Evolutionary conservation across 495 filamentous ascomycete genomes (phyloP).

Genomic region (Aspergillus avenaceus): DNA sequence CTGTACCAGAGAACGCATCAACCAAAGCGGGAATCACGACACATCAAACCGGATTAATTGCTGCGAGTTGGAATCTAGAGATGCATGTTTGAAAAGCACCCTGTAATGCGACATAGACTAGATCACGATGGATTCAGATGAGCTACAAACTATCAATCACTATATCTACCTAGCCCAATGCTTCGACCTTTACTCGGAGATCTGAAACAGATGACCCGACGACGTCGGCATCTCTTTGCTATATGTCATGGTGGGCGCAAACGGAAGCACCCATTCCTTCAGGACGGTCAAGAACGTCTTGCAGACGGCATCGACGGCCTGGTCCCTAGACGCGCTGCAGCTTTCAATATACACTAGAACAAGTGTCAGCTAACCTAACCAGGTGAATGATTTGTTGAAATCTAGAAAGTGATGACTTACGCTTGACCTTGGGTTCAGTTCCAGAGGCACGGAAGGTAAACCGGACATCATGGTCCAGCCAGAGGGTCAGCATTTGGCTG

Average conservation of each 20-base stretch:
- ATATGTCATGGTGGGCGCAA: slow-evolving; percentile 37
- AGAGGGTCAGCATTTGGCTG: slow-evolving; percentile 70
- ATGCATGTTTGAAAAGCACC: too few relatives aligned
- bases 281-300: slow-evolving; percentile 48
- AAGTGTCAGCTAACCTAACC: background rate
- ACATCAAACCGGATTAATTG: too few relatives aligned
- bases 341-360: slow-evolving; percentile 54
- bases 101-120: too few relatives aligned
- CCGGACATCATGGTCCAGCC: slow-evolving; percentile 53
- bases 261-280: slow-evolving; percentile 55
- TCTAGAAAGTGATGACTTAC: slow-evolving; percentile 26
- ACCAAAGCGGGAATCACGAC: too few relatives aligned
- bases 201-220: slow-evolving; percentile 33
- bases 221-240: slow-evolving; percentile 36
- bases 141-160: too few relatives aligned
- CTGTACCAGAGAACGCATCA: too few relatives aligned
- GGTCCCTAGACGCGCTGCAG: slow-evolving; percentile 37
- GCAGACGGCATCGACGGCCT: slow-evolving; percentile 50
- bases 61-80: too few relatives aligned
- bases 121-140: too few relatives aligned
- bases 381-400: too few relatives aligned
- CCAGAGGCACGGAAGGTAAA: slow-evolving; percentile 68
- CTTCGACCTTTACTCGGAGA: background rate
- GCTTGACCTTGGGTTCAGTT: slow-evolving; percentile 67
- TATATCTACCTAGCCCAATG: background rate